phyloP scores from a whole-genome alignment of 139 green algal species.

The Micractinium sp. region DNA sequence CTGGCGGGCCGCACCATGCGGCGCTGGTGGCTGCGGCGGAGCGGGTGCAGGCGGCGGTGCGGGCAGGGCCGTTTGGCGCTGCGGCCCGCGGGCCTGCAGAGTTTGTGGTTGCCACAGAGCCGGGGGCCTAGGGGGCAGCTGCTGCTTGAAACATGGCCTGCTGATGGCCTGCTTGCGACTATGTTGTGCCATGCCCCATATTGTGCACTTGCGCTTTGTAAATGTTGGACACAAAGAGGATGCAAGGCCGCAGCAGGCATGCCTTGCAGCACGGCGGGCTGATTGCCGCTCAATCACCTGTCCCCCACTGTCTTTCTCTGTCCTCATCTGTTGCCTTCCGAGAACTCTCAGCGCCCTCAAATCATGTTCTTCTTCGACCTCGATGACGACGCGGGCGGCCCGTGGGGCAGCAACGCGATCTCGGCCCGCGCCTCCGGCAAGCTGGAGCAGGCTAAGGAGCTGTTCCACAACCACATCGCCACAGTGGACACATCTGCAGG shows the following conservation, averaged over 20 bases:
- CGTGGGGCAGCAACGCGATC: too few relatives aligned
- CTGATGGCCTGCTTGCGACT: background rate
- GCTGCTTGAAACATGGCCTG: background rate
- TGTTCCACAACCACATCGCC: too few relatives aligned
- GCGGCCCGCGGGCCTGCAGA: background rate
- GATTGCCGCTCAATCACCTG: too few relatives aligned
- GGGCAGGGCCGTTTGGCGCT: constrained; percentile 4
- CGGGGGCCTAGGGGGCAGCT: background rate
- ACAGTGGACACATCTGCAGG: too few relatives aligned
- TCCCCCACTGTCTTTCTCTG: too few relatives aligned
- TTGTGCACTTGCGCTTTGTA: background rate
- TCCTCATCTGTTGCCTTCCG: too few relatives aligned
- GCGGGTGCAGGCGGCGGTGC: constrained; percentile 9
- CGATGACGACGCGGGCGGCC: too few relatives aligned
- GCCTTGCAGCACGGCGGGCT: too few relatives aligned
- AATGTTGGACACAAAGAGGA: background rate
- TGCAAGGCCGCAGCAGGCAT: background rate
- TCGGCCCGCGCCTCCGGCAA: too few relatives aligned
- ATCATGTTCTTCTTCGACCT: too few relatives aligned
- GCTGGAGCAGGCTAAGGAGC: too few relatives aligned
- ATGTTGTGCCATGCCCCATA: background rate
- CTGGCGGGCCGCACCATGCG: background rate
- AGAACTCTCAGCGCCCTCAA: too few relatives aligned
- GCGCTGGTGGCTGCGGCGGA: constrained; percentile 12
- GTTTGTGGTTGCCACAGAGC: constrained; percentile 10